Conservation (phyloP, 345 rosid species). For the Rubroshorea leprosula region DNA sequence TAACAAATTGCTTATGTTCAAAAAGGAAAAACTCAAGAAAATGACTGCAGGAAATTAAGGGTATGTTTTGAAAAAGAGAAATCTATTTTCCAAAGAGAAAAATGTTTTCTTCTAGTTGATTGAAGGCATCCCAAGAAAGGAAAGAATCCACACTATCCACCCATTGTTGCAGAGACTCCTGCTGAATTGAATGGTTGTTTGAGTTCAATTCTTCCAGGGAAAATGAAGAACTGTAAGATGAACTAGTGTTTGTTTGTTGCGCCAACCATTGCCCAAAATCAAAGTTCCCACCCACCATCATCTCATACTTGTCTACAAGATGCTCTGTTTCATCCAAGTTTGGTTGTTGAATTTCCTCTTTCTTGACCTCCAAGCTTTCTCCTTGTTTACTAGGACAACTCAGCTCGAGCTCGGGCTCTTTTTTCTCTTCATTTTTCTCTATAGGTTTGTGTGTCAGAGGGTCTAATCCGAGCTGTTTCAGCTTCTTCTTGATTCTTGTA, state of each 20-base stretch:
- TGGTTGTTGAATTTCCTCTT: slow-evolving; percentile 8
- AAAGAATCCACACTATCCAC: slow-evolving; percentile 54
- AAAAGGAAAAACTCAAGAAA: too few species aligned
- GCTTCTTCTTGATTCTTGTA: slow-evolving; percentile 74
- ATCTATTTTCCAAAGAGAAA: slow-evolving; percentile 26
- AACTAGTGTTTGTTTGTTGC: slow-evolving; percentile 32
- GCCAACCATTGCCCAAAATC: slow-evolving; percentile 27
- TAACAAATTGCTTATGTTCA: too few species aligned
- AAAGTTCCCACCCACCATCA: slow-evolving; percentile 30
- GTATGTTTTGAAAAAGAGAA: not conserved
- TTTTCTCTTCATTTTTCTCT: slow-evolving; percentile 14
- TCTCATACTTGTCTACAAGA: slow-evolving; percentile 29
- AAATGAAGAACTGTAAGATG: slow-evolving; percentile 31
- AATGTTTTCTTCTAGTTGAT: slow-evolving; percentile 36
- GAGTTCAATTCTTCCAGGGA: slow-evolving; percentile 30
- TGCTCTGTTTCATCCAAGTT: slow-evolving; percentile 27
- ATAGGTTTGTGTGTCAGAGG: slow-evolving; percentile 56
- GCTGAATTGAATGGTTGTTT: slow-evolving; percentile 16
- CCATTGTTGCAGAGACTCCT: slow-evolving; percentile 41
- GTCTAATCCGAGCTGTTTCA: slow-evolving; percentile 60
- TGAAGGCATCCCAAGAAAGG: slow-evolving; percentile 55
- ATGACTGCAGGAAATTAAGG: too few species aligned
- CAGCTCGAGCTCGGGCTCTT: slow-evolving; percentile 7
- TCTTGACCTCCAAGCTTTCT: slow-evolving; percentile 17
- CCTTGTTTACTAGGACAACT: slow-evolving; percentile 19